These are phyloP conservation scores for Starmerella vitae DNA, from an alignment of 805 yeast species.

Conservation along the genomic window DNA sequence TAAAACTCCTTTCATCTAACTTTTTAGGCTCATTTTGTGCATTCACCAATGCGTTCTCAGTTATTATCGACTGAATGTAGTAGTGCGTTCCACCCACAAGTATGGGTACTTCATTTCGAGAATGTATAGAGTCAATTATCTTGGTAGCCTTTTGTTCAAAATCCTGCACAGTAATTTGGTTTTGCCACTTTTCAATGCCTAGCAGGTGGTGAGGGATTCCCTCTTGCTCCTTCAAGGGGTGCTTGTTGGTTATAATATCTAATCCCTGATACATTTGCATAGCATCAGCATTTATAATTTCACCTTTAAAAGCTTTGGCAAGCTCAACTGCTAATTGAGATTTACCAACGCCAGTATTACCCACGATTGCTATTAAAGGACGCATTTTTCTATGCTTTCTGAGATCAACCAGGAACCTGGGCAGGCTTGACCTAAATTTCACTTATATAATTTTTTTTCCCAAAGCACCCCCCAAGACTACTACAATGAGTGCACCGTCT, in stretches of 20 bases:
- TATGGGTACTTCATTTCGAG: constrained; percentile 63
- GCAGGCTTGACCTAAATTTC: not conserved
- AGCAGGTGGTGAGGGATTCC: constrained; percentile 77
- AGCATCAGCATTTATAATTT: constrained; percentile 87
- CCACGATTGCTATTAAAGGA: constrained; percentile 55
- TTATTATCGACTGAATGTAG: constrained; percentile 65
- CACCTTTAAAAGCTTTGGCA: constrained; percentile 68
- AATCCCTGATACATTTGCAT: constrained; percentile 80
- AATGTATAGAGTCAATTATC: constrained; percentile 47
- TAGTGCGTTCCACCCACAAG: constrained; percentile 95
- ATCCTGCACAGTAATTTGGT: constrained; percentile 55
- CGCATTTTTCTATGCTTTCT: constrained; percentile 9
- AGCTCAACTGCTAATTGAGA: constrained; percentile 70
- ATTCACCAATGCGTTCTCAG: constrained; percentile 49
- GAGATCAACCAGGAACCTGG: no score
- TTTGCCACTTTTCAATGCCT: constrained; percentile 67
- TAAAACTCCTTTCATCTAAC: not conserved
- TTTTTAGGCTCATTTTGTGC: not conserved
- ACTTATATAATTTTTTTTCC: constrained; percentile 1
- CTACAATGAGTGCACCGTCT: constrained; percentile 21
- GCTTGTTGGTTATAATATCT: constrained; percentile 80
- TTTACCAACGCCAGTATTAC: constrained; percentile 95
- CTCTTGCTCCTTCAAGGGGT: constrained; percentile 62
- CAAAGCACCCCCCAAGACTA: not conserved
- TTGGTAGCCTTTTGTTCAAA: constrained; percentile 58